These are phyloP conservation scores for Syzygium malaccense DNA, from an alignment of 441 rosid species.

Conservation along the genomic window DNA sequence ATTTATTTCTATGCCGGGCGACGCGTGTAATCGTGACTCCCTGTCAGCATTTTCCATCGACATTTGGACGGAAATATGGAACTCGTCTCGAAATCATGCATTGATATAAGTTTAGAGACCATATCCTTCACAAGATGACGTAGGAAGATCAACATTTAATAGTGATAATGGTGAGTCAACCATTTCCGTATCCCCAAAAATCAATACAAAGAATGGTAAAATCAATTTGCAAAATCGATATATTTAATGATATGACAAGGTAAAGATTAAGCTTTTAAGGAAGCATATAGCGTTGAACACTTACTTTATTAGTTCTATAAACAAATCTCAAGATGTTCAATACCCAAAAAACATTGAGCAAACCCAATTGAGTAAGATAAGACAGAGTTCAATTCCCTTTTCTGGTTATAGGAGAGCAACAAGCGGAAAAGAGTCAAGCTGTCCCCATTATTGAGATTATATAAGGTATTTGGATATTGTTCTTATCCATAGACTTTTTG, in stretches of 20 bases:
- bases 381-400: neutral
- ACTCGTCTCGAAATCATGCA: neutral
- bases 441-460: neutral
- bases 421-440: neutral
- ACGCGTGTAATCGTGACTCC: neutral
- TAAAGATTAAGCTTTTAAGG: neutral
- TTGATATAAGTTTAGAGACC: neutral
- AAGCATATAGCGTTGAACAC: neutral
- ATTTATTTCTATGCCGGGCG: neutral
- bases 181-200: accelerated
- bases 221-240: neutral
- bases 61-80: neutral
- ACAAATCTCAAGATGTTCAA: neutral
- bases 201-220: neutral
- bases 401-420: neutral
- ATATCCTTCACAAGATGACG: neutral
- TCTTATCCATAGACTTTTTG: neutral
- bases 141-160: neutral
- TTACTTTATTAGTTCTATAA: neutral
- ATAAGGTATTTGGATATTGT: too few species aligned
- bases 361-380: neutral
- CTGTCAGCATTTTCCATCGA: neutral
- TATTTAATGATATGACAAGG: neutral
- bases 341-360: accelerated
- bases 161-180: neutral